A percentile compares a stretch with the other conserved stretches of the same genome.
These are phyloP conservation scores for Malania oleifera DNA, from an alignment of 164 flowering plant genomes.

Conservation along the genomic window DNA sequence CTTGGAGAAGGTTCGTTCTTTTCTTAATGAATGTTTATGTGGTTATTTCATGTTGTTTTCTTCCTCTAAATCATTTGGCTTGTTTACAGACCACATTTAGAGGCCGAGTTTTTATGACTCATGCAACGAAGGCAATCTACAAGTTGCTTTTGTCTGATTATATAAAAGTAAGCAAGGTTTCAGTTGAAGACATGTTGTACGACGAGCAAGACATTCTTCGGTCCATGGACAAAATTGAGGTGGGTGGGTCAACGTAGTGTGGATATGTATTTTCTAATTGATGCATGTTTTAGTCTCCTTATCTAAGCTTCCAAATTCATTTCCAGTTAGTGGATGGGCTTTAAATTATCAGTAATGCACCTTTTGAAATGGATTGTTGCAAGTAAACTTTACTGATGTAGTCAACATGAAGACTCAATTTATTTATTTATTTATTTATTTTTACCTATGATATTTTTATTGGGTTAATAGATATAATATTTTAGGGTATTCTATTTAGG, in stretches of 20 bases:
- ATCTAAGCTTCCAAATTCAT: background rate
- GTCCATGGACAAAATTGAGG: slow-evolving; percentile 98
- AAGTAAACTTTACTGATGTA: no score
- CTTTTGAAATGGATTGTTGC: no score
- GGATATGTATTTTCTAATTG: background rate
- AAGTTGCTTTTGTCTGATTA: slow-evolving; percentile 65
- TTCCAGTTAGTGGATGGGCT: background rate
- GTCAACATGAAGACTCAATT: no score
- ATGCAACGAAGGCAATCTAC: slow-evolving; percentile 91
- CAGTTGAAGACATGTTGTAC: slow-evolving; percentile 86
- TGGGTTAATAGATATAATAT: no score
- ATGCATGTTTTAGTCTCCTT: background rate
- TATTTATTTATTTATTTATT: no score
- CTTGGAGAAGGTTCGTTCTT: slow-evolving; percentile 68
- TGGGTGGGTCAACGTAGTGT: no score
- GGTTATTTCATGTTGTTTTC: background rate
- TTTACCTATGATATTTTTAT: no score
- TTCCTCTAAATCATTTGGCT: slow-evolving; percentile 1
- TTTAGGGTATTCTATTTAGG: no score
- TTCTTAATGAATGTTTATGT: background rate
- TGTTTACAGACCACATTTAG: slow-evolving; percentile 80
- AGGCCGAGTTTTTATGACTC: slow-evolving; percentile 86
- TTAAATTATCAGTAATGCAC: no score
- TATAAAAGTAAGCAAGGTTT: slow-evolving; percentile 81
- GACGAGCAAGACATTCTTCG: slow-evolving; percentile 78